Evolutionary conservation across 2,329 filamentous ascomycete genomes (phyloP).

Genomic region (Scytalidium lignicola): DNA sequence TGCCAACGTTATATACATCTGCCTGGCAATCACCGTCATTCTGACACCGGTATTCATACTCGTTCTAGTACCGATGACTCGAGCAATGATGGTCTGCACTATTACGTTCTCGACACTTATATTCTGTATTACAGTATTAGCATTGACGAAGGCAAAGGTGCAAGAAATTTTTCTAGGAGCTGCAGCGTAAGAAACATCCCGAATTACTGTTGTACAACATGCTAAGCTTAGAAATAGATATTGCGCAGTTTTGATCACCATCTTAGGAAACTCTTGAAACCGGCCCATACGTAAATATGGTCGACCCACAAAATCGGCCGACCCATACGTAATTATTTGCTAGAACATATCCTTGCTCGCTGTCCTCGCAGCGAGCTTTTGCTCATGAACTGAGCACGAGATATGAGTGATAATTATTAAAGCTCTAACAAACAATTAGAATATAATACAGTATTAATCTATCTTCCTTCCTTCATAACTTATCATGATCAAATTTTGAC

Average conservation of each 20-base stretch:
- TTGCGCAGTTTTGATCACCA: conserved; percentile 1
- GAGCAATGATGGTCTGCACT: conserved; percentile 8
- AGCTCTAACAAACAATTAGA: too few species aligned
- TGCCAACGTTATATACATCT: conserved; percentile 3
- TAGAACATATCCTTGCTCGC: too few species aligned
- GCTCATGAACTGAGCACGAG: too few species aligned
- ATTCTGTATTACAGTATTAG: conserved; percentile 6
- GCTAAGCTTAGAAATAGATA: not conserved
- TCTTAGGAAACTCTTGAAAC: conserved; percentile 5
- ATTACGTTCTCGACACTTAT: conserved; percentile 7
- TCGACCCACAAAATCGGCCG: too few species aligned
- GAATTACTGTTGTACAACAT: not conserved
- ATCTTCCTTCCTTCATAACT: too few species aligned
- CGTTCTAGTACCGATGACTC: conserved; percentile 13
- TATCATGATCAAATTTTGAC: too few species aligned
- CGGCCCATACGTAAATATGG: too few species aligned
- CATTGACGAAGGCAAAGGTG: conserved; percentile 7
- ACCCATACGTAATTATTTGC: too few species aligned
- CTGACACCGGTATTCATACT: conserved; percentile 13
- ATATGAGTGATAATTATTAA: too few species aligned
- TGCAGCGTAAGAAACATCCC: conserved; percentile 7
- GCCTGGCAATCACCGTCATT: conserved; percentile 7
- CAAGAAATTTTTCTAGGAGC: conserved; percentile 10
- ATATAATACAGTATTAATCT: too few species aligned
- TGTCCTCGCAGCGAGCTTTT: too few species aligned